Base-by-base conservation (phyloP, 2,329 filamentous ascomycete genomes). In the Cladophialophora psammophila region DNA sequence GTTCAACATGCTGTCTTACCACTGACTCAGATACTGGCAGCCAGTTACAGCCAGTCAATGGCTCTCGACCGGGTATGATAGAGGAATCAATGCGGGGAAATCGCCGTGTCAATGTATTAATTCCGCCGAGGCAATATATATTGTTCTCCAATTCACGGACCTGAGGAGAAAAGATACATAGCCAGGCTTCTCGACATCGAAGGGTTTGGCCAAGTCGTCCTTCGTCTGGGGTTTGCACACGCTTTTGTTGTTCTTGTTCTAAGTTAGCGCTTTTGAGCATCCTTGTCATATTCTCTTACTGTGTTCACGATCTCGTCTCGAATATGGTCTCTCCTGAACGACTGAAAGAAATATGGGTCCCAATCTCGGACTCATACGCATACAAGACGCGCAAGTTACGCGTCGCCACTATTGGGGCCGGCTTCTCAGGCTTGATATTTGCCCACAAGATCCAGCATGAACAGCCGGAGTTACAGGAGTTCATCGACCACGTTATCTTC, bases 401-500 rank as follows among this genome's bases (percentile, higher is more conserved):
- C 15, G 68, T 72, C n/a, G 66, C 57, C 20, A 76, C 73, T 18
- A 71, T 76, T n/a, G 75, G 74, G 6, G 73, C 73, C 3, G 75
- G 74, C 12, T 72, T 70, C 36, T 77, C 76, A 5, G 80, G 78
- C 0, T 73, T 82, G 68, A 75, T 76, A 35, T 71, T 81, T 26
- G 79, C 80, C 2, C 76, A 81, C 67, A 80, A 80, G 67, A 70
- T 81, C 56, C 76, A 80, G 62, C 75, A 80, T 64, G 74, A 77
- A 52, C 74, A 75, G 64, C 70, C 70, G 2, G 72, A 77, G n/a
- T 64, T 78, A 20, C 70, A 76, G 12, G 74, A 76, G 20, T 71
- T 74, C 18, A 72, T 80, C 35, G 76, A 78, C 5, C 74, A 79
- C 54, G 74, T 76, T 0, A 80, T 84, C 60, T 83, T 81, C 62